Evolutionary conservation across 495 filamentous ascomycete genomes (phyloP), one percentile per base, ranked within the genome.

Genomic region (Amorphotheca resinae): DNA sequence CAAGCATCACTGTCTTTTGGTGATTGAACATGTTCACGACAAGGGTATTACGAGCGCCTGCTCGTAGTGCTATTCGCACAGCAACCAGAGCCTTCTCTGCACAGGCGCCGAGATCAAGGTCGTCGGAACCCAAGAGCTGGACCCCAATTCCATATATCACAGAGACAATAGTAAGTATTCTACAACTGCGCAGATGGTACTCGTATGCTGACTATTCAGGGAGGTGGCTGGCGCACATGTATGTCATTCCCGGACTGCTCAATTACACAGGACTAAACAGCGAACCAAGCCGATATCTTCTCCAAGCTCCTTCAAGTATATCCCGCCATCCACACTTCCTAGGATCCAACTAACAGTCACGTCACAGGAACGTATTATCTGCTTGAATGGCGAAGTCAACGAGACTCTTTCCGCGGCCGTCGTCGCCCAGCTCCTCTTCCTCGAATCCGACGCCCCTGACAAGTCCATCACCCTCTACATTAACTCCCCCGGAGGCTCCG

Each of bases 381-480:
- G 84, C 55, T 77, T 98, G 22, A 95, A 94, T 57, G 91, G 91
- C 51, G 66, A 79, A 52, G 89, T 98, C 45, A 80, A 95, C 66
- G 86, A 94, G 52, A 77, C 70, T 15, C 72, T 87, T 38, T 93
- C 87, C 31, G 87, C 93, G 22, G 82, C 83, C 38, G 84, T 95
- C 51, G 89, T 95, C 17, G 86, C 91, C 1, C 91, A 98, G 58
- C 78, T 98, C 46, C 82, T 98, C 48, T 96, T 87, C 73, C 87
- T 96, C 57, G 91, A 98, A 74, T 91, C 91, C 49, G 91, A 95
- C 54, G 84, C 84, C 63, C 91, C 89, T 4, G 67, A 87, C 46
- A 95, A 94, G 59, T 79, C 87, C 22, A 95, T 98, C 44, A 87
- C 84, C 44, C 82, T 98, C 51, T 98, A 98, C 64, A 96, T 98